A percentile compares a stretch with the other conserved stretches of the same genome.
Conservation (phyloP, 2,329 filamentous ascomycete genomes). For the Alternaria triticimaculans region DNA sequence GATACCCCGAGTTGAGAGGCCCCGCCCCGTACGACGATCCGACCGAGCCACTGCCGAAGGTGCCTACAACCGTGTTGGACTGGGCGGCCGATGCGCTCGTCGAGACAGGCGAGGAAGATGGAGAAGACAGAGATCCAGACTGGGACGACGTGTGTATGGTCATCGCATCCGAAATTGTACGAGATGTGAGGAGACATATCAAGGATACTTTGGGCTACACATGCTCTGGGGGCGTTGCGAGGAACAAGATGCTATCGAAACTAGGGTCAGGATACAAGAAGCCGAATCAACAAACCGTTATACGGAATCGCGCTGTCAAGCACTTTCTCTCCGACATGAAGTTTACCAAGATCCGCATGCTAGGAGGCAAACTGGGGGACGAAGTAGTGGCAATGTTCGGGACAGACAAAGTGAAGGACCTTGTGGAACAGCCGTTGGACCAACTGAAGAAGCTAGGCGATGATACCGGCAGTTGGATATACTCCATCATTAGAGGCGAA, state of each 20-base stretch:
- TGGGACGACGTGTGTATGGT: constrained; percentile 94
- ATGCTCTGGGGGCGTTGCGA: constrained; percentile 86
- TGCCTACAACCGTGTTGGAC: constrained; percentile 75
- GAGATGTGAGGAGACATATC: constrained; percentile 73
- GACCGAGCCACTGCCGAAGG: constrained; percentile 73
- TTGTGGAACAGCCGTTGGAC: constrained; percentile 74
- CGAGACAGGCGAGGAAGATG: constrained; percentile 75
- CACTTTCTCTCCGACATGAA: constrained; percentile 85
- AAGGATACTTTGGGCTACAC: constrained; percentile 80
- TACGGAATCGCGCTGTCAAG: constrained; percentile 81
- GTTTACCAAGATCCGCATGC: constrained; percentile 90
- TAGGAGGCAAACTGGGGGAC: constrained; percentile 94
- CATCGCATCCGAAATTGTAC: constrained; percentile 87
- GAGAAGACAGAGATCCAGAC: constrained; percentile 82
- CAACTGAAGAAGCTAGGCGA: constrained; percentile 80
- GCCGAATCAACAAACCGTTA: constrained; percentile 92
- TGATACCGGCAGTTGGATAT: constrained; percentile 84
- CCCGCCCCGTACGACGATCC: constrained; percentile 77
- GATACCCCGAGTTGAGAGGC: constrained; percentile 74
- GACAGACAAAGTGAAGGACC: constrained; percentile 78
- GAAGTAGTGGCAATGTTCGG: constrained; percentile 81
- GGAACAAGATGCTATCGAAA: constrained; percentile 96
- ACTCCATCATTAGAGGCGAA: constrained; percentile 82
- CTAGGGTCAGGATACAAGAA: constrained; percentile 91
- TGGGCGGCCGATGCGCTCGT: constrained; percentile 86